Conservation (phyloP, 495 filamentous ascomycete genomes). For the Neurospora terricola region DNA sequence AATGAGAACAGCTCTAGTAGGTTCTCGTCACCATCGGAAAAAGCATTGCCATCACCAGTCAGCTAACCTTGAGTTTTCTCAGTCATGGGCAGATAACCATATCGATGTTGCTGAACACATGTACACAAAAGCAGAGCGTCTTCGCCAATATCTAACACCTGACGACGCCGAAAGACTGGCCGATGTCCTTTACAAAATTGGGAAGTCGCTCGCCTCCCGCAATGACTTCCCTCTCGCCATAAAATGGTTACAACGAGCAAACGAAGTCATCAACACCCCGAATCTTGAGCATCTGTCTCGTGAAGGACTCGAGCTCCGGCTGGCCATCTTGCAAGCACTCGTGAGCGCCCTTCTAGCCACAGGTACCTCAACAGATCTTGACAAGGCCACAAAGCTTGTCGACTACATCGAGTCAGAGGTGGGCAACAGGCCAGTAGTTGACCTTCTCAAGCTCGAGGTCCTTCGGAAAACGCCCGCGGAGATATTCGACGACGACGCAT, state of each 20-base stretch:
- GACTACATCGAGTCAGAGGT: constrained; percentile 49
- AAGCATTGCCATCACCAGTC: not conserved
- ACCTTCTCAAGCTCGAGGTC: constrained; percentile 60
- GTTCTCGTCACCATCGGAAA: constrained; percentile 5
- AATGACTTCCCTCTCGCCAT: constrained; percentile 44
- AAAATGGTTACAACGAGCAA: constrained; percentile 68
- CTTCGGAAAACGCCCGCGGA: constrained; percentile 36
- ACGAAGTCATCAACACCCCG: constrained; percentile 46
- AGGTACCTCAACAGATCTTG: constrained; percentile 31
- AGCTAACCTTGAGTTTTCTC: constrained; percentile 7
- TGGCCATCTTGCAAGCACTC: constrained; percentile 54
- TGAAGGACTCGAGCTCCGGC: constrained; percentile 51
- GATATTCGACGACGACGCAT: constrained; percentile 38
- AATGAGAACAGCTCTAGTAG: constrained; percentile 58
- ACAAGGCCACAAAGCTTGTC: constrained; percentile 48
- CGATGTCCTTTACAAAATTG: constrained; percentile 64
- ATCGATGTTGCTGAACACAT: constrained; percentile 70
- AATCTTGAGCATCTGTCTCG: constrained; percentile 46
- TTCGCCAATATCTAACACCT: constrained; percentile 34
- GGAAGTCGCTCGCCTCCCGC: constrained; percentile 45
- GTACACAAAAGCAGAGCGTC: constrained; percentile 47
- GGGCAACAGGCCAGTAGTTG: constrained; percentile 52
- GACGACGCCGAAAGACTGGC: constrained; percentile 52
- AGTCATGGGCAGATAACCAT: constrained; percentile 65
- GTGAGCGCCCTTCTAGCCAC: constrained; percentile 44